Evolutionary conservation across 148 eudicot genomes (phyloP), one percentile per base, ranked within the genome.

Genomic region (Diospyros kaki): DNA sequence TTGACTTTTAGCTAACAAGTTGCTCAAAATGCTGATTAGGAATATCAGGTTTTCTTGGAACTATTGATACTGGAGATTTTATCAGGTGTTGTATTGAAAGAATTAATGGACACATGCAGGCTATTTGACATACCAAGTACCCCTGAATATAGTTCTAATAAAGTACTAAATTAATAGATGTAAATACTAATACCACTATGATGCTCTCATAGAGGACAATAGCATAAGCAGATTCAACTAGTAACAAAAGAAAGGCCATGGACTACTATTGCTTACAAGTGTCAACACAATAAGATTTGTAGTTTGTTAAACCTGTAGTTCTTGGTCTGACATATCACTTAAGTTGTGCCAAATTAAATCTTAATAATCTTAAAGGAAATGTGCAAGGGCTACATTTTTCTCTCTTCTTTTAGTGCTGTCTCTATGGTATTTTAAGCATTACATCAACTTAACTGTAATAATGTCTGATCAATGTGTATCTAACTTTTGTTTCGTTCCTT

Each of bases 401-500:
- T 28, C 4, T 8, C 52, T 64, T 64, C 67, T 28, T 61, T 7
- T 28, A 28, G 2, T 69, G n/a, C 61, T 53, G 13, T 12, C 51
- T 18, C 46, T 54, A 48, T 10, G 60, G 13, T 45, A 61, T 73
- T 15, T 48, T 7, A 45, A 8, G 40, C 41, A 60, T 60, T 28
- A 44, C 38, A 28, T 64, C 48, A 63, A 39, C 65, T 46, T 28
- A 9, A 13, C 48, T 69, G 42, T 64, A 59, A 18, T 59, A 11
- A 10, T 68, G 4, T 50, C 62, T 61, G n/a, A 50, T 17, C 28
- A 28, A 18, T 80, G 18, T 58, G 42, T 82, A 46, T 52, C 61
- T 58, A 67, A 15, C 10, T 59, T 59, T 71, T 69, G 17, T 64
- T 56, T 72, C 62, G 64, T 61, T 69, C 18, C 68, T 38, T 55